Percentiles rank a stretch among this genome's conserved stretches.
Evolutionary conservation across 2,329 filamentous ascomycete species (phyloP).

Genomic region (Harringtonia aguacate): DNA sequence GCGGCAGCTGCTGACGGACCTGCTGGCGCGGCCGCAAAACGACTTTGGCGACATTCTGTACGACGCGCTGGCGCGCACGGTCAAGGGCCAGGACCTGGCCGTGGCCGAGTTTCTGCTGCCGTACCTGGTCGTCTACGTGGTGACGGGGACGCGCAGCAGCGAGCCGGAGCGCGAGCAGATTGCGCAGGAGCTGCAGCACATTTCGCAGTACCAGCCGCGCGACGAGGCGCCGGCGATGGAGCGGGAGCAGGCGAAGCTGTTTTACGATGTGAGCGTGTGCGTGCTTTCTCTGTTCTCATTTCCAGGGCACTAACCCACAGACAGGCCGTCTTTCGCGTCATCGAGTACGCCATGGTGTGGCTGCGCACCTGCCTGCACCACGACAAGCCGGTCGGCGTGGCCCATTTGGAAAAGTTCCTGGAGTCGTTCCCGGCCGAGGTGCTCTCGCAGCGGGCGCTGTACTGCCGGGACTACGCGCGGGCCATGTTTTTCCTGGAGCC

Average conservation of each 20-base stretch:
- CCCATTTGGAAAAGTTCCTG: slow-evolving; percentile 39
- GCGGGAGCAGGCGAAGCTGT: slow-evolving; percentile 68
- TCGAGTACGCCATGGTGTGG: slow-evolving; percentile 91
- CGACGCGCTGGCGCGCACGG: slow-evolving; percentile 67
- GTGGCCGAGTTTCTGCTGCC: slow-evolving; percentile 85
- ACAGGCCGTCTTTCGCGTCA: slow-evolving; percentile 75
- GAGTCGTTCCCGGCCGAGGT: slow-evolving; percentile 63
- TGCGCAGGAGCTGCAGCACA: slow-evolving; percentile 59
- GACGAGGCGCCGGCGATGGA: slow-evolving; percentile 45
- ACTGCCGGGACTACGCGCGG: slow-evolving; percentile 85
- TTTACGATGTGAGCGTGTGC: too few species aligned
- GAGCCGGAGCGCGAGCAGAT: slow-evolving; percentile 53
- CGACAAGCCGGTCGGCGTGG: slow-evolving; percentile 44
- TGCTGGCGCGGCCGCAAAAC: slow-evolving; percentile 69
- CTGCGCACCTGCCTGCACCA: slow-evolving; percentile 64
- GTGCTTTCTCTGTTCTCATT: too few species aligned
- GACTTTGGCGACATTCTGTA: slow-evolving; percentile 69
- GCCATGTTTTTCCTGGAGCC: slow-evolving; percentile 94
- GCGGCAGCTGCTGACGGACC: slow-evolving; percentile 65
- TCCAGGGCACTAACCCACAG: too few species aligned
- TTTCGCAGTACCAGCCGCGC: slow-evolving; percentile 53
- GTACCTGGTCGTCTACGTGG: slow-evolving; percentile 73
- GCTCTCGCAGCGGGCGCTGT: slow-evolving; percentile 71
- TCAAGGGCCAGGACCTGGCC: slow-evolving; percentile 74
- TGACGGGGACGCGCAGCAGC: slow-evolving; percentile 47